These are phyloP conservation scores for Arabidopsis lyrata DNA, from an alignment of 441 rosid genomes.

Conservation along the genomic window DNA sequence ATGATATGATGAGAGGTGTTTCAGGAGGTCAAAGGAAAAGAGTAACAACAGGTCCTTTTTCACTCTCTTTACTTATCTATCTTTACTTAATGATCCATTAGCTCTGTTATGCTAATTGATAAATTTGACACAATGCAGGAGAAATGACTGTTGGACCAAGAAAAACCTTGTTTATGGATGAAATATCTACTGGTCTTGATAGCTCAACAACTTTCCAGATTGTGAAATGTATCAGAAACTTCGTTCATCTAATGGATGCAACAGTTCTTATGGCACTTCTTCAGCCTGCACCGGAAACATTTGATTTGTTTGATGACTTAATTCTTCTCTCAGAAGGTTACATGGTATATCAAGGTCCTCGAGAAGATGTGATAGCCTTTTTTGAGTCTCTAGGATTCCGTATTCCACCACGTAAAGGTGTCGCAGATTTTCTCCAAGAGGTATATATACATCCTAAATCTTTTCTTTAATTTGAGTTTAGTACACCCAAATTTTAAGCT, in stretches of 20 bases:
- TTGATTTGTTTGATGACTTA: slow-evolving; percentile 86
- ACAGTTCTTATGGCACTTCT: slow-evolving; percentile 94
- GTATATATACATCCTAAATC: slow-evolving; percentile 45
- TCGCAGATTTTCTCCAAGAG: slow-evolving; percentile 98
- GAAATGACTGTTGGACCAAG: slow-evolving; percentile 97
- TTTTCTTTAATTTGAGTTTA: slow-evolving; percentile 18
- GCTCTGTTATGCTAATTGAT: slow-evolving; percentile 3
- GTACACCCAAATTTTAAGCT: background rate
- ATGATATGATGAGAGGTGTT: slow-evolving; percentile 94
- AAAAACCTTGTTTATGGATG: slow-evolving; percentile 94
- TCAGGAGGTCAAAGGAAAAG: slow-evolving; percentile 96
- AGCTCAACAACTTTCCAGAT: slow-evolving; percentile 94
- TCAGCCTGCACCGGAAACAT: slow-evolving; percentile 97
- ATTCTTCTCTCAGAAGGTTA: slow-evolving; percentile 84
- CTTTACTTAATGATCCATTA: background rate
- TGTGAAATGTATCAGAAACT: slow-evolving; percentile 78
- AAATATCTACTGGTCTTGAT: slow-evolving; percentile 95
- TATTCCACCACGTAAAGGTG: slow-evolving; percentile 82
- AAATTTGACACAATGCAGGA: slow-evolving; percentile 53
- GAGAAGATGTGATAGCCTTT: slow-evolving; percentile 75
- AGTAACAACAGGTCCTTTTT: slow-evolving; percentile 84
- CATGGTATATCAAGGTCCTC: slow-evolving; percentile 86
- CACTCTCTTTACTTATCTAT: slow-evolving; percentile 38
- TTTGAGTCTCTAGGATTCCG: slow-evolving; percentile 90
- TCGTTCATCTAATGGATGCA: slow-evolving; percentile 89